phyloP scores from a whole-genome alignment of 805 yeast genomes.

The Candida insectalens region DNA sequence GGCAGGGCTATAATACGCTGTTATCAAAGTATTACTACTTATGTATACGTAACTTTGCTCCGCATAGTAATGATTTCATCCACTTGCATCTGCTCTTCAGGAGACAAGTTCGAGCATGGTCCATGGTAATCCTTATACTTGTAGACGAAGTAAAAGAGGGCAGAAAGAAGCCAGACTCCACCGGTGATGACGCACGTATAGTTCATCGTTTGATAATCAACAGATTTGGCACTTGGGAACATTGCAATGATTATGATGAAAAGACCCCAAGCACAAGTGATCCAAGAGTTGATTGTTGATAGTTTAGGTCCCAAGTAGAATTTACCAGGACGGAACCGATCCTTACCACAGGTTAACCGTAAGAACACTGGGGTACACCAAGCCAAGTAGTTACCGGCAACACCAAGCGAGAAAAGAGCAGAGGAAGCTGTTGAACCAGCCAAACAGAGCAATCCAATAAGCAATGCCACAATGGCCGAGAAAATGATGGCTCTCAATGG shows the following conservation, averaged over 20 bases:
- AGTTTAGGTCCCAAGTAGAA: slow-evolving; percentile 50
- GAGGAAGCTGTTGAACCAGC: slow-evolving; percentile 52
- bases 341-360: slow-evolving; percentile 38
- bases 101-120: slow-evolving; percentile 18
- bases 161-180: slow-evolving; percentile 26
- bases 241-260: slow-evolving; percentile 48
- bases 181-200: slow-evolving; percentile 58
- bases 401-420: slow-evolving; percentile 58
- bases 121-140: slow-evolving; percentile 18
- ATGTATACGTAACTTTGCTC: too few species aligned
- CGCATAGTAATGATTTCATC: slow-evolving; percentile 8
- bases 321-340: slow-evolving; percentile 53
- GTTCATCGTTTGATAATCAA: slow-evolving; percentile 46
- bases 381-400: slow-evolving; percentile 54
- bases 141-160: slow-evolving; percentile 15
- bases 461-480: slow-evolving; percentile 38
- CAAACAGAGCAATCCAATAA: slow-evolving; percentile 48
- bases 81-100: slow-evolving; percentile 8
- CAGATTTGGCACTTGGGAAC: slow-evolving; percentile 43
- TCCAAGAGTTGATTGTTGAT: slow-evolving; percentile 31
- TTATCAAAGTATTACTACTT: too few species aligned
- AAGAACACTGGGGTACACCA: slow-evolving; percentile 54
- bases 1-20: too few species aligned
- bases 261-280: slow-evolving; percentile 38
- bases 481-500: slow-evolving; percentile 58